phyloP scores from a whole-genome alignment of 371 early-diverging fungal species.

The Circinella minor region DNA sequence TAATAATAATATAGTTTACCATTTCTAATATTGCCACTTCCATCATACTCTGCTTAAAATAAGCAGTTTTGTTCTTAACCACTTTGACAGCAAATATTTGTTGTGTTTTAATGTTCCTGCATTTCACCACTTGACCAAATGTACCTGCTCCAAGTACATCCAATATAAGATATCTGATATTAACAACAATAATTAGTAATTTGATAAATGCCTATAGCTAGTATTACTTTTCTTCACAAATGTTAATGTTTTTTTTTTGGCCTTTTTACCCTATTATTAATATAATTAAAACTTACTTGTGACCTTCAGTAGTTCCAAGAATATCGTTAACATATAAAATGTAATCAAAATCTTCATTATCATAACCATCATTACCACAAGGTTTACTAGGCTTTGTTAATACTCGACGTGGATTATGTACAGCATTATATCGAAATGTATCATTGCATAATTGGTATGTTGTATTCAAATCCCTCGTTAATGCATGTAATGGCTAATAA shows the following conservation, averaged over 20 bases:
- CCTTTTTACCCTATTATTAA: not conserved
- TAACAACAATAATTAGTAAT: no score
- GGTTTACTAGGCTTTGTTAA: conserved; percentile 92
- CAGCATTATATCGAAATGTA: conserved; percentile 73
- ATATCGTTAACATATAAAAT: conserved; percentile 94
- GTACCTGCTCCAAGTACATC: conserved; percentile 96
- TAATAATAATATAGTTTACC: conserved; percentile 37
- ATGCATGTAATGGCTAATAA: conserved; percentile 25
- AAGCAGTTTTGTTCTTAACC: conserved; percentile 93
- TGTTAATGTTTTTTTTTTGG: not conserved
- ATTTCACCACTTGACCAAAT: conserved; percentile 97
- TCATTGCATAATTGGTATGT: conserved; percentile 57
- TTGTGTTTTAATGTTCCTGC: conserved; percentile 84
- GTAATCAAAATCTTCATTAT: conserved; percentile 92
- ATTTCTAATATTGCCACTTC: conserved; percentile 91
- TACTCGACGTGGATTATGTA: conserved; percentile 85
- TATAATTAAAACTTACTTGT: conserved; percentile 59
- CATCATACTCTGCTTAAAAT: conserved; percentile 94
- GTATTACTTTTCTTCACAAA: no score
- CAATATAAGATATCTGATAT: conserved; percentile 74
- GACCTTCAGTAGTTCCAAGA: conserved; percentile 71
- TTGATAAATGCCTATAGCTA: no score
- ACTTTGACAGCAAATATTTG: conserved; percentile 94
- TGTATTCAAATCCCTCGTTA: conserved; percentile 27
- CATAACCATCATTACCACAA: conserved; percentile 85